Evolutionary conservation across 1,284 basidiomycete species (phyloP).

Genomic region (Ustilago xerochloae): DNA sequence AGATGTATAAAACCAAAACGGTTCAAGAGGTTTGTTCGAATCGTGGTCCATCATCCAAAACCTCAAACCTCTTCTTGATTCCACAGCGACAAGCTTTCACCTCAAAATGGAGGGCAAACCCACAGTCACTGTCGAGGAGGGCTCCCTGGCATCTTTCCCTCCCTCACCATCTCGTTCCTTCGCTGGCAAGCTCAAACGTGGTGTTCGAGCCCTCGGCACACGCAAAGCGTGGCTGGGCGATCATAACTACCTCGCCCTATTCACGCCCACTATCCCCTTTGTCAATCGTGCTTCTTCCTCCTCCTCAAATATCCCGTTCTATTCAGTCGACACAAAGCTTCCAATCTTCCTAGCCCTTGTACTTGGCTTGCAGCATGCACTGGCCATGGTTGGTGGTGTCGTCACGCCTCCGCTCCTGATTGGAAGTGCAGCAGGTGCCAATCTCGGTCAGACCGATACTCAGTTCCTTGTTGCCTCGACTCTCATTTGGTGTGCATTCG

Average conservation of each 20-base stretch:
- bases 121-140: conserved; percentile 17
- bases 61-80: no score
- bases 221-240: conserved; percentile 37
- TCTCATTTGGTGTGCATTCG: conserved; percentile 38
- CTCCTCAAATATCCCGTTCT: conserved; percentile 24
- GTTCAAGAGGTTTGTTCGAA: no score
- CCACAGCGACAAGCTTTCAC: neutral
- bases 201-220: conserved; percentile 15
- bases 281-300: conserved; percentile 8
- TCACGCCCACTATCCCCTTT: conserved; percentile 31
- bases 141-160: conserved; percentile 21
- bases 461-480: conserved; percentile 44
- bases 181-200: conserved; percentile 15
- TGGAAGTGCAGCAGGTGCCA: conserved; percentile 15
- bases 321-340: conserved; percentile 21
- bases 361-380: conserved; percentile 21
- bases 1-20: no score
- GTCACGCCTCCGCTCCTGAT: conserved; percentile 37
- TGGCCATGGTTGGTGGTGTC: conserved; percentile 35
- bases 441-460: conserved; percentile 12
- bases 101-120: conserved; percentile 20
- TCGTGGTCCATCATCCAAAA: no score
- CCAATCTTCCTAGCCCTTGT: conserved; percentile 23
- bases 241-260: conserved; percentile 27
- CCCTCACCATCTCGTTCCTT: conserved; percentile 16